Percentiles rank a stretch among this genome's conserved stretches.
These are phyloP conservation scores for Kalaharituber pfeilii DNA, from an alignment of 2,329 filamentous ascomycete genomes.

Conservation along the genomic window DNA sequence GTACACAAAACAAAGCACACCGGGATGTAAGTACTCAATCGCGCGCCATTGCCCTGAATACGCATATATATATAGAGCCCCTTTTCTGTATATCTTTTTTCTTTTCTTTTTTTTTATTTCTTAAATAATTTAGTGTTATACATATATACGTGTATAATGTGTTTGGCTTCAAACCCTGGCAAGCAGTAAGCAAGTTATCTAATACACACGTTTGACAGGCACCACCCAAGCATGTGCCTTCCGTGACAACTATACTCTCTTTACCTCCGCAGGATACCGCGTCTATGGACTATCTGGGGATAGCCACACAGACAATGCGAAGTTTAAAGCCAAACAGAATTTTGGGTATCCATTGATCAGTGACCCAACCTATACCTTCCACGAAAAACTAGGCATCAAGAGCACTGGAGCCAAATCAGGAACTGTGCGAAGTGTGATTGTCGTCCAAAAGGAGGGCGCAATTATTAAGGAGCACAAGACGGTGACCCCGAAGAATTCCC, in stretches of 20 bases:
- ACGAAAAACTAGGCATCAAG: constrained; percentile 78
- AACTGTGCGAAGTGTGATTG: constrained; percentile 74
- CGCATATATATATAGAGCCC: not conserved
- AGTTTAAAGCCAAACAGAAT: constrained; percentile 80
- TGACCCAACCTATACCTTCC: constrained; percentile 56
- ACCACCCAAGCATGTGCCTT: constrained; percentile 88
- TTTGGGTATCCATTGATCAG: constrained; percentile 79
- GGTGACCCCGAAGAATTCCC: constrained; percentile 15
- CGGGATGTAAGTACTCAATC: constrained; percentile 57
- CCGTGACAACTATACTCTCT: constrained; percentile 60
- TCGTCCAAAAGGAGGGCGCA: constrained; percentile 65
- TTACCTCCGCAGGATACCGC: constrained; percentile 61
- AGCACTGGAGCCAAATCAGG: constrained; percentile 41
- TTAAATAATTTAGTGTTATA: not conserved
- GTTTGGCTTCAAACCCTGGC: not conserved
- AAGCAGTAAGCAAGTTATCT: too few species aligned
- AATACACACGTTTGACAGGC: constrained; percentile 43
- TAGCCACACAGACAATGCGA: constrained; percentile 77
- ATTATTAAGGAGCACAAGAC: constrained; percentile 24
- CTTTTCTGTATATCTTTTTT: not conserved
- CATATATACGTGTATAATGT: not conserved
- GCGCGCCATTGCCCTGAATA: constrained; percentile 5
- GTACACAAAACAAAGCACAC: constrained; percentile 86
- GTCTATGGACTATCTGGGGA: constrained; percentile 86
- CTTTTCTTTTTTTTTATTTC: not conserved